These are phyloP conservation scores for Fusarium phyllophilum DNA, from an alignment of 2,329 filamentous ascomycete species.

Conservation along the genomic window DNA sequence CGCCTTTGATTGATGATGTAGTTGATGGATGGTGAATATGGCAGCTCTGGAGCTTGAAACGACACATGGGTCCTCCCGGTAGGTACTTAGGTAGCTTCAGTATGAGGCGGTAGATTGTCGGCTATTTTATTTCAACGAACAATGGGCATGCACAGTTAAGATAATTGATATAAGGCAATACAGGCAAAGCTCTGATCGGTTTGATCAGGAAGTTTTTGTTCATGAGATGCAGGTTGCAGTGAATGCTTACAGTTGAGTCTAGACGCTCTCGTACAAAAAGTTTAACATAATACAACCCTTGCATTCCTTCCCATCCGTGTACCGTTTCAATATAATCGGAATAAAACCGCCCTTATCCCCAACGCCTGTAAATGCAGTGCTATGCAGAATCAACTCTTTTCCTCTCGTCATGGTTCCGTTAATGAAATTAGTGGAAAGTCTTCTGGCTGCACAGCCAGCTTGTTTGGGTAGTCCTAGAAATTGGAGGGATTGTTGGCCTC, in stretches of 20 bases:
- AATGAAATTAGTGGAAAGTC: conserved; percentile 8
- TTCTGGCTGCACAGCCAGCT: neutral
- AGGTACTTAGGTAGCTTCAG: neutral
- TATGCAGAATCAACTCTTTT: conserved; percentile 30
- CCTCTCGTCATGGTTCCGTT: conserved; percentile 19
- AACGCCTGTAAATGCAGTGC: conserved; percentile 42
- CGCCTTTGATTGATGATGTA: neutral
- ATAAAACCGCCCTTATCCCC: conserved; percentile 23
- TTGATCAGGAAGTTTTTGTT: neutral
- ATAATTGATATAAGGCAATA: neutral
- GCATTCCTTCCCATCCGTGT: conserved; percentile 15
- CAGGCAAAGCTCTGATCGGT: neutral
- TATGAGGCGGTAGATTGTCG: conserved; percentile 31
- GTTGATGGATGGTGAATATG: conserved; percentile 3
- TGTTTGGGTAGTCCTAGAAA: neutral
- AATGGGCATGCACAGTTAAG: neutral
- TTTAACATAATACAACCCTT: conserved; percentile 24
- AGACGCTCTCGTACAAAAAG: conserved; percentile 17
- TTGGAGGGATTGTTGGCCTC: neutral
- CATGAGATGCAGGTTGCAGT: neutral
- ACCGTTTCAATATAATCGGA: conserved; percentile 25
- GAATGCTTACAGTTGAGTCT: conserved; percentile 8
- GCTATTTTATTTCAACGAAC: conserved; percentile 21
- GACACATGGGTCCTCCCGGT: conserved; percentile 28
- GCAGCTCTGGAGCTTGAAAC: conserved; percentile 23